These are phyloP conservation scores for Cercospora janseana DNA, from an alignment of 2,329 filamentous ascomycete species.

Conservation along the genomic window DNA sequence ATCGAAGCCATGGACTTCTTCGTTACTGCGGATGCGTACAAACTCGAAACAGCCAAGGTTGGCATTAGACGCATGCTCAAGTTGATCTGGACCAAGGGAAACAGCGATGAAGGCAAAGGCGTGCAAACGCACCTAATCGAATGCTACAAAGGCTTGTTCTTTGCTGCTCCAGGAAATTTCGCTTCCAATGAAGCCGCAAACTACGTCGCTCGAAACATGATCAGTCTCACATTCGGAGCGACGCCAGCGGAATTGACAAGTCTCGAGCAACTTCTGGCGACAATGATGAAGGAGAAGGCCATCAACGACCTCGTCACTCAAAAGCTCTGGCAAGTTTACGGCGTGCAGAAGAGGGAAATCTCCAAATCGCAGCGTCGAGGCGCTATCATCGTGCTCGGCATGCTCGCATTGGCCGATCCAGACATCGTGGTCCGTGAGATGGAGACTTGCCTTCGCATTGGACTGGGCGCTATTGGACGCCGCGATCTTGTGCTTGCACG, in stretches of 20 bases:
- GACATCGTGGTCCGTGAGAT: slow-evolving; percentile 94
- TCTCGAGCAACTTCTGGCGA: slow-evolving; percentile 87
- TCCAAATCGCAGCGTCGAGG: slow-evolving; percentile 87
- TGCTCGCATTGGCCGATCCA: slow-evolving; percentile 89
- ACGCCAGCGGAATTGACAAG: slow-evolving; percentile 94
- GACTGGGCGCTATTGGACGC: slow-evolving; percentile 75
- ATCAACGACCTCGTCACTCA: slow-evolving; percentile 81
- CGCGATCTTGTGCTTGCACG: slow-evolving; percentile 85
- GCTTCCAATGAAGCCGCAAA: slow-evolving; percentile 86
- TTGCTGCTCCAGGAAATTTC: slow-evolving; percentile 88
- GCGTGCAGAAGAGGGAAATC: slow-evolving; percentile 88
- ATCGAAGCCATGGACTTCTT: slow-evolving; percentile 99
- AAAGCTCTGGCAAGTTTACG: slow-evolving; percentile 97
- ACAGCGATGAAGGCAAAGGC: slow-evolving; percentile 97
- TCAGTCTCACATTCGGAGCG: slow-evolving; percentile 93
- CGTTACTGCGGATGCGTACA: slow-evolving; percentile 91
- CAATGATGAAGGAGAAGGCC: slow-evolving; percentile 93
- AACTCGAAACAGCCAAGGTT: slow-evolving; percentile 85
- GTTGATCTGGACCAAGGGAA: slow-evolving; percentile 98
- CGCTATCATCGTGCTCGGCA: slow-evolving; percentile 92
- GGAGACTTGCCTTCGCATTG: slow-evolving; percentile 88
- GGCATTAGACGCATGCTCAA: slow-evolving; percentile 95
- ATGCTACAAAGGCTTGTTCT: slow-evolving; percentile 93
- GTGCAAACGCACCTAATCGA: slow-evolving; percentile 96
- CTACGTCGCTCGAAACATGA: slow-evolving; percentile 97